Conservation (phyloP, 129 eudicot species). For the Lactuca saligna region DNA sequence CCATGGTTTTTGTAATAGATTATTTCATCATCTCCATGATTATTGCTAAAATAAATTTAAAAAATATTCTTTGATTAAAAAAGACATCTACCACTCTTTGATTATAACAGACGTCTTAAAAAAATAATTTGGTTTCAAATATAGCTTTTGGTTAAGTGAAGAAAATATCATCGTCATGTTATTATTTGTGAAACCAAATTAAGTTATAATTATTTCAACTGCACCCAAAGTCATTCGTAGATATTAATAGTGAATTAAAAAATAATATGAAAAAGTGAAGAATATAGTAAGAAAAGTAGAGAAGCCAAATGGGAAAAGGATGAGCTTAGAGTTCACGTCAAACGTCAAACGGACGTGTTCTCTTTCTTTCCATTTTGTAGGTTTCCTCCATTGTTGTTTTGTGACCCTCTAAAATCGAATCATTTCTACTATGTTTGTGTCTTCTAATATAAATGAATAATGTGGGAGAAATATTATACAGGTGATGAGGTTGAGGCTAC, state of each 20-base stretch:
- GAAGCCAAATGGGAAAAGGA: slow-evolving; percentile 2
- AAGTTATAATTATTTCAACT: too few species aligned
- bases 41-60: too few species aligned
- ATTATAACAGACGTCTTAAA: too few species aligned
- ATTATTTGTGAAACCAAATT: background rate
- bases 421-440: slow-evolving; percentile 29
- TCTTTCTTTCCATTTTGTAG: slow-evolving; percentile 44
- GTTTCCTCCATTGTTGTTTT: slow-evolving; percentile 48
- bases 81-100: too few species aligned
- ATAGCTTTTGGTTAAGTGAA: too few species aligned
- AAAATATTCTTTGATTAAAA: too few species aligned
- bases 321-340: background rate
- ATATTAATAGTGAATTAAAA: background rate
- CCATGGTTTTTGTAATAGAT: too few species aligned
- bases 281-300: background rate
- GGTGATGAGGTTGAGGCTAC: slow-evolving; percentile 34
- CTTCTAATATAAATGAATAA: background rate
- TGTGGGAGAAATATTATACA: background rate
- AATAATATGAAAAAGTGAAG: background rate
- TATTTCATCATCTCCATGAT: too few species aligned
- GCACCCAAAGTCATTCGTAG: too few species aligned
- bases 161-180: background rate
- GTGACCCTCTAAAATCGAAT: slow-evolving; percentile 34
- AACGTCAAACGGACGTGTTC: slow-evolving; percentile 55
- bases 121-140: too few species aligned